Evolutionary conservation across 129 eudicot species (phyloP).

Genomic region (Lactuca sativa): DNA sequence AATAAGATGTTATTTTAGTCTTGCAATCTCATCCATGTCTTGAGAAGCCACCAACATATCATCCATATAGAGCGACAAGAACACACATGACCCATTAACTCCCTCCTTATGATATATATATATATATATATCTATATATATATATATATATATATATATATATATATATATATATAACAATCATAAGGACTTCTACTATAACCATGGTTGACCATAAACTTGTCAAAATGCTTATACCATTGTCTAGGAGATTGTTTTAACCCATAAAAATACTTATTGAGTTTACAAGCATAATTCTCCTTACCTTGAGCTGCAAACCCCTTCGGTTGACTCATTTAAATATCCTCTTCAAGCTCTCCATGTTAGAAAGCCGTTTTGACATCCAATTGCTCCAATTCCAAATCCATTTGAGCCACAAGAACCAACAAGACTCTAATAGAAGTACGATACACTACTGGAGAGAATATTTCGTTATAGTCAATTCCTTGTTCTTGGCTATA

Average conservation of each 20-base stretch:
- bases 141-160: no score
- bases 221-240: not conserved
- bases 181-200: not conserved
- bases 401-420: not conserved
- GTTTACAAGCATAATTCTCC: not conserved
- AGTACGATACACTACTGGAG: not conserved
- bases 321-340: not conserved
- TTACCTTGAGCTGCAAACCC: not conserved
- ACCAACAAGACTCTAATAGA: not conserved
- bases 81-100: not conserved
- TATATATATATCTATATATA: no score
- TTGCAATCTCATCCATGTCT: not conserved
- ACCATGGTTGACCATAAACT: not conserved
- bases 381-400: slow-evolving; percentile 4
- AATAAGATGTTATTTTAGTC: no score
- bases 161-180: slow-evolving; percentile 1
- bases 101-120: not conserved
- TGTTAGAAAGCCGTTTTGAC: not conserved
- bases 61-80: not conserved
- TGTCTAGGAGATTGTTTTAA: not conserved
- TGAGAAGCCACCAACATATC: not conserved
- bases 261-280: not conserved
- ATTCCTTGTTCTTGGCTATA: not conserved
- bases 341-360: not conserved
- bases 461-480: not conserved